A percentile compares a stretch with the other conserved stretches of the same genome.
Conservation (phyloP, 192 early-diverging fungal species). For the Coemansia sp. region DNA sequence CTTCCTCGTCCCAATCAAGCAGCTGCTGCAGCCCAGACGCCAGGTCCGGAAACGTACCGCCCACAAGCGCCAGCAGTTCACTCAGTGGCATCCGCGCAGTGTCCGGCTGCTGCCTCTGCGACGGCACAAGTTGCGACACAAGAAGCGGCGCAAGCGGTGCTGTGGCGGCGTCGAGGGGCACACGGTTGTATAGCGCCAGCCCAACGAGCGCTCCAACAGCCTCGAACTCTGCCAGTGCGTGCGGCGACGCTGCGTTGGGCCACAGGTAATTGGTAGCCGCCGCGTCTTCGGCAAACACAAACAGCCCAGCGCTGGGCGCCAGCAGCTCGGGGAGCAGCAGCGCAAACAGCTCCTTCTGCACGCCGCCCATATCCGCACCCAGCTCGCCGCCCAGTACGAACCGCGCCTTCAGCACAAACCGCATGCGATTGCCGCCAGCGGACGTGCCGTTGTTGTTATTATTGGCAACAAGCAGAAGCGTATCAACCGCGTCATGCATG, state of each 20-base stretch:
- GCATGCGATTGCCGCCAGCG: background rate
- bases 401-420: conserved; percentile 59
- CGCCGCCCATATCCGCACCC: conserved; percentile 94
- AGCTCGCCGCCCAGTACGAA: conserved; percentile 90
- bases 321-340: conserved; percentile 72
- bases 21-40: conserved; percentile 76
- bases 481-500: conserved; percentile 72
- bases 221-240: conserved; percentile 66
- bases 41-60: conserved; percentile 54
- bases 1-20: conserved; percentile 70
- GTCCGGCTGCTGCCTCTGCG: conserved; percentile 4
- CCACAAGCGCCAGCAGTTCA: conserved; percentile 52
- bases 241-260: conserved; percentile 68
- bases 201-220: conserved; percentile 89
- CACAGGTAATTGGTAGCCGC: conserved; percentile 59
- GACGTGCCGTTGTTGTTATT: background rate
- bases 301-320: conserved; percentile 73
- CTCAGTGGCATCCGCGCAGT: conserved; percentile 36
- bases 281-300: conserved; percentile 45
- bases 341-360: conserved; percentile 95
- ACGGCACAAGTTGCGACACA: conserved; percentile 62
- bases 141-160: conserved; percentile 72
- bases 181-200: conserved; percentile 85
- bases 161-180: conserved; percentile 61
- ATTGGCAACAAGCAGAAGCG: conserved; percentile 10